These are phyloP conservation scores for Raddia distichophylla DNA, from an alignment of 176 grass and related monocot genomes.

Conservation along the genomic window DNA sequence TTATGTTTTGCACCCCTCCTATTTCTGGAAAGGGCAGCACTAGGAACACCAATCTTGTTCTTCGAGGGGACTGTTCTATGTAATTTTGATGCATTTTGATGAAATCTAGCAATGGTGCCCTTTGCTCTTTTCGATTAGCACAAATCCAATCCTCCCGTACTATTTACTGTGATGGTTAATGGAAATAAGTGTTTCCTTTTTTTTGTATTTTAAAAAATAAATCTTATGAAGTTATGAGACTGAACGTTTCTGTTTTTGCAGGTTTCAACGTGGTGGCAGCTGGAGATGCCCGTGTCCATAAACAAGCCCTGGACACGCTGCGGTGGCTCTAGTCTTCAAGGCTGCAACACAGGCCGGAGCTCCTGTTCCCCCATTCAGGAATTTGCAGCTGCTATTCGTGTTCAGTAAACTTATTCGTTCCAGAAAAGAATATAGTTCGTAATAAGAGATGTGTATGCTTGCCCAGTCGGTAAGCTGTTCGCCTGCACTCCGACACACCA, in stretches of 20 bases:
- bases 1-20: background rate
- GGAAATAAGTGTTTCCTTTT: too few species aligned
- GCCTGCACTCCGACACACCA: too few species aligned
- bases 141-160: background rate
- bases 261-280: constrained; percentile 89
- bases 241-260: constrained; percentile 17
- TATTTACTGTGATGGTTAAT: too few species aligned
- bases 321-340: constrained; percentile 39
- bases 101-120: background rate
- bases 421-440: too few species aligned
- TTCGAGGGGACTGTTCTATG: background rate
- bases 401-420: too few species aligned
- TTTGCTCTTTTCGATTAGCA: constrained; percentile 20
- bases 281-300: constrained; percentile 69
- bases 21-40: background rate
- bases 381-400: too few species aligned
- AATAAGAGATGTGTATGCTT: too few species aligned
- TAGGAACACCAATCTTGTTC: background rate
- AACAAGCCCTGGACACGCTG: constrained; percentile 52
- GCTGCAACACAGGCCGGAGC: background rate
- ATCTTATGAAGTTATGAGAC: background rate
- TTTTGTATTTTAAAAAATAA: too few species aligned
- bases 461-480: too few species aligned
- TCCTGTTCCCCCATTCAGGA: background rate
- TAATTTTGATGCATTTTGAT: background rate